phyloP scores from a whole-genome alignment of 75 land plant species.

The Larix kaempferi region DNA sequence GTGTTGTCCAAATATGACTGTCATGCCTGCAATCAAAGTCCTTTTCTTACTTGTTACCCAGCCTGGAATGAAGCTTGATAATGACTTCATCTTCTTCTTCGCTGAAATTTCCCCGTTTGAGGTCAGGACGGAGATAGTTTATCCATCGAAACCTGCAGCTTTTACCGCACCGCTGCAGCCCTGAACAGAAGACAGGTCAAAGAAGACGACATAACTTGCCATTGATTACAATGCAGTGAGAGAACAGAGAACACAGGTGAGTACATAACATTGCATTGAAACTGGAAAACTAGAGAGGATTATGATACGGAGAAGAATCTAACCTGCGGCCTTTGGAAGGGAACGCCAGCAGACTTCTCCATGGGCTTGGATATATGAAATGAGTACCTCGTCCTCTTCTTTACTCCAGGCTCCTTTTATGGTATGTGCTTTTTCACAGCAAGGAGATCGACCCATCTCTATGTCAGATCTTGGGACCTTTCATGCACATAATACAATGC shows the following conservation, averaged over 20 bases:
- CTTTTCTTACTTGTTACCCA: slow-evolving; percentile 16
- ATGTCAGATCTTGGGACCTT: too few species aligned
- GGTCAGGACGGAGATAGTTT: slow-evolving; percentile 25
- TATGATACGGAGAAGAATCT: not conserved
- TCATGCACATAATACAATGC: too few species aligned
- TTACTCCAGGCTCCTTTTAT: slow-evolving; percentile 25
- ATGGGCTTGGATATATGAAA: slow-evolving; percentile 20
- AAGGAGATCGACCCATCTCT: slow-evolving; percentile 19
- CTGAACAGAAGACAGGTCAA: not conserved
- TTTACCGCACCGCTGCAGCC: slow-evolving; percentile 17
- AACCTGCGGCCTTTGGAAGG: slow-evolving; percentile 23
- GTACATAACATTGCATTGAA: not conserved
- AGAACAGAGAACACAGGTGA: not conserved
- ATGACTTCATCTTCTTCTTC: slow-evolving; percentile 16
- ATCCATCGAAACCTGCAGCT: slow-evolving; percentile 24
- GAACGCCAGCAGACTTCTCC: slow-evolving; percentile 25
- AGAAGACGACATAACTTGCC: not conserved
- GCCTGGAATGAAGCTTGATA: slow-evolving; percentile 21
- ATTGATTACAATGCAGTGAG: not conserved
- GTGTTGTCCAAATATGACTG: not conserved
- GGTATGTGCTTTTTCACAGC: slow-evolving; percentile 25
- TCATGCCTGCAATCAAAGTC: not conserved
- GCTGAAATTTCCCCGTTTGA: slow-evolving; percentile 16
- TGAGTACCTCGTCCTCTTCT: slow-evolving; percentile 16
- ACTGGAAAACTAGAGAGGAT: not conserved